These are phyloP conservation scores for Fusarium musae DNA, from an alignment of 2,329 filamentous ascomycete genomes.

Conservation along the genomic window DNA sequence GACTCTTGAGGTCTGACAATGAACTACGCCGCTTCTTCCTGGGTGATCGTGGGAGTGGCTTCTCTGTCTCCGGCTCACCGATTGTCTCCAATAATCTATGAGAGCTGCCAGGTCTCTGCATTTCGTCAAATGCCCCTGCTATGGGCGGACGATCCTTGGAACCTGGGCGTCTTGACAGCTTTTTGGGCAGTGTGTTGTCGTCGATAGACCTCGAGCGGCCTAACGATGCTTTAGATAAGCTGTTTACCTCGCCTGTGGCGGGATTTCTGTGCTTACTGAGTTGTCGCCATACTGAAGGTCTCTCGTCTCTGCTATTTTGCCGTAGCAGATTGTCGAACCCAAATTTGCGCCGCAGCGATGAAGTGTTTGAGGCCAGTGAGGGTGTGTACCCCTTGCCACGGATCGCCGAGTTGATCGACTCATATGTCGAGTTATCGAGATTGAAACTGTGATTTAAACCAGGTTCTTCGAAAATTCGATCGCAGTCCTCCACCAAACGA, in stretches of 20 bases:
- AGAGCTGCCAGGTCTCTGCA: conserved; percentile 66
- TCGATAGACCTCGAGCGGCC: conserved; percentile 81
- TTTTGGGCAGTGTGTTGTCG: conserved; percentile 65
- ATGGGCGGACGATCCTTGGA: conserved; percentile 71
- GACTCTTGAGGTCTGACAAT: conserved; percentile 81
- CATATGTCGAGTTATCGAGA: conserved; percentile 59
- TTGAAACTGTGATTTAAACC: conserved; percentile 55
- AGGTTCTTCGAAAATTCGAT: conserved; percentile 82
- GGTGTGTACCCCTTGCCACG: conserved; percentile 72
- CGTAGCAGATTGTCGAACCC: conserved; percentile 80
- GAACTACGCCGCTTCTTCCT: conserved; percentile 91
- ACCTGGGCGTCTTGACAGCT: conserved; percentile 57
- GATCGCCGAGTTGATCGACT: conserved; percentile 67
- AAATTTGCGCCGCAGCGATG: conserved; percentile 85
- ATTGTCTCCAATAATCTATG: conserved; percentile 69
- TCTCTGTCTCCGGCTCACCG: conserved; percentile 64
- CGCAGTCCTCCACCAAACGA: conserved; percentile 87
- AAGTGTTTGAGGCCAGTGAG: conserved; percentile 86
- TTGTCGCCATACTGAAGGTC: conserved; percentile 85
- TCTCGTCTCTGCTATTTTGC: conserved; percentile 82
- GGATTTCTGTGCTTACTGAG: conserved; percentile 81
- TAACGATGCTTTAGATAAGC: conserved; percentile 73
- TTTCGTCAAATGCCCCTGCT: conserved; percentile 70
- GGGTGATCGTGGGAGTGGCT: conserved; percentile 53
- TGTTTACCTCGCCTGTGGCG: conserved; percentile 69